phyloP scores from a whole-genome alignment of 2,329 filamentous ascomycete species.

The Phyllosticta citrichinensis region DNA sequence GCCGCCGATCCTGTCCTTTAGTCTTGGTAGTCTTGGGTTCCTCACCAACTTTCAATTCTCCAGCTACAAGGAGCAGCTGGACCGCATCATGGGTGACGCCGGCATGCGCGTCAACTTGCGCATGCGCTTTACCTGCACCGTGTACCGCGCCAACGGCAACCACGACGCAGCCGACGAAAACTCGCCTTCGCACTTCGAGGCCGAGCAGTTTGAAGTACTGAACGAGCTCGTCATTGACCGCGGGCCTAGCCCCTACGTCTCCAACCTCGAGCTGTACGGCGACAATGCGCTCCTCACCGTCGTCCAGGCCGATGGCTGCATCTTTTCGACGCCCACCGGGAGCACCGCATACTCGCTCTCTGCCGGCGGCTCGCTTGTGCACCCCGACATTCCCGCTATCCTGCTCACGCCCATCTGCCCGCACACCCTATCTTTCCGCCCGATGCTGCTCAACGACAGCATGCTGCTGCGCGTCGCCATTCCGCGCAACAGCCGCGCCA shows the following conservation, averaged over 20 bases:
- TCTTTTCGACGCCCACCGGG: conserved; percentile 91
- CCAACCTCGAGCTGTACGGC: conserved; percentile 89
- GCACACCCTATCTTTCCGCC: conserved; percentile 90
- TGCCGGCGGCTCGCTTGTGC: conserved; percentile 87
- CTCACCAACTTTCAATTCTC: conserved; percentile 82
- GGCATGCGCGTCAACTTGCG: conserved; percentile 96
- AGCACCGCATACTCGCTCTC: conserved; percentile 89
- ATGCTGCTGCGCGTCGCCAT: conserved; percentile 85
- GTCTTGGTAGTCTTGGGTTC: conserved; percentile 77
- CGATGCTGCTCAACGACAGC: conserved; percentile 94
- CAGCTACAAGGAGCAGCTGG: conserved; percentile 76
- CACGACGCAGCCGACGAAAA: conserved; percentile 19
- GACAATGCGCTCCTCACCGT: conserved; percentile 92
- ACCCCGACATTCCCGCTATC: conserved; percentile 94
- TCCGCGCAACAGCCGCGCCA: conserved; percentile 74
- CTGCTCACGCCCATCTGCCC: conserved; percentile 95
- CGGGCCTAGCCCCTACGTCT: conserved; percentile 92
- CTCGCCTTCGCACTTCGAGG: conserved; percentile 58
- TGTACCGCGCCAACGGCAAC: conserved; percentile 58
- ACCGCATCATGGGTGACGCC: conserved; percentile 81
- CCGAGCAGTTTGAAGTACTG: conserved; percentile 93
- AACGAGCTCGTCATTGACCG: conserved; percentile 98
- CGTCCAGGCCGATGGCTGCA: conserved; percentile 93
- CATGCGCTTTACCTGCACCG: conserved; percentile 98
- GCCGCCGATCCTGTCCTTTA: conserved; percentile 75